Base-by-base conservation (phyloP, 106 monocot genomes). In the Hemerocallis citrina region DNA sequence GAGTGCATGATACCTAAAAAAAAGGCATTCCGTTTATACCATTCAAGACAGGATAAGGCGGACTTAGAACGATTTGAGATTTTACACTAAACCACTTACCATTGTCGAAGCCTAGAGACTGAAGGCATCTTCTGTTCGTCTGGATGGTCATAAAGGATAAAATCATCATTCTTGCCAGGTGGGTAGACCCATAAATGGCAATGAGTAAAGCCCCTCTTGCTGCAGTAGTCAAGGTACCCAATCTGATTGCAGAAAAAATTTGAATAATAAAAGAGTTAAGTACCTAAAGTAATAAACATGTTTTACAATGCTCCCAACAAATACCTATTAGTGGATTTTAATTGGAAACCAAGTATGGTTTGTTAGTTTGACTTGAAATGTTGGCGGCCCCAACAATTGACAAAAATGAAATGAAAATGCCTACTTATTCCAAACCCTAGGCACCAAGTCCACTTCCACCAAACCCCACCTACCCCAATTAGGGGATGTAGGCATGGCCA, bases 171-270 rank as follows among this genome's bases (percentile, higher is more conserved):
- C 22, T 60, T 60, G 13, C 24, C 24, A 62, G 81, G 75, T 37
- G 81, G 81, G 22, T 75, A 81, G 48, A 75, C 81, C 81, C 81
- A 81, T 60, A 81, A 75, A 34, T 81, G 75, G 66, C 75, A 75
- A 49, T 75, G 75, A 34, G 70, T 81, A 51, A 81, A 81, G 17
- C 81, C 81, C 36, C 81, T 57, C 29, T 63, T 66, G 40, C 75
- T 81, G 63, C 81, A 81, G 59, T 81, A 81, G 40, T 81, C 81
- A 48, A 81, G 81, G 59, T 81, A 81, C 42, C 75, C 81, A 12
- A 81, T 81, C 81, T 81, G 71, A 40, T 40, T 1, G 28, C 34
- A 34, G 32, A 54, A 36, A 23, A 22, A 43, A 20, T 23, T n/a
- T n/a, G n/a, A n/a, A n/a, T n/a, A n/a, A n/a, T n/a, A n/a, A n/a